Conservation (phyloP, 805 yeast species). For the Saccharomycopsis fibuligera region DNA sequence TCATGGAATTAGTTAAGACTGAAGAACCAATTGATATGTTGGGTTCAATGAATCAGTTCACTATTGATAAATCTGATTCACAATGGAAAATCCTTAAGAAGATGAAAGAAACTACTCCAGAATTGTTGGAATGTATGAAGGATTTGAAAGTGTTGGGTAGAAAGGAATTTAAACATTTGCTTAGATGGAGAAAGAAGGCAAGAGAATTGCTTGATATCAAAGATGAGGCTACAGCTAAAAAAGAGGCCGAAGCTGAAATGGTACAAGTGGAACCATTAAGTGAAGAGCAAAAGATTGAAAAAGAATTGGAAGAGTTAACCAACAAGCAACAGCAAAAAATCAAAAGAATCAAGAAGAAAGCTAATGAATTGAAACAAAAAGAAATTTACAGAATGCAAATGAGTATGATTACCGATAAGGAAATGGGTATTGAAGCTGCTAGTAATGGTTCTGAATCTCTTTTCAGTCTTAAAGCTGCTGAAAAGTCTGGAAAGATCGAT, state of each 20-base stretch:
- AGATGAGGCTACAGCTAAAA: conserved; percentile 44
- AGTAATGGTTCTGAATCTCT: conserved; percentile 63
- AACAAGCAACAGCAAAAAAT: conserved; percentile 61
- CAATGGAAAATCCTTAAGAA: conserved; percentile 69
- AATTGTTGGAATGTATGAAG: conserved; percentile 74
- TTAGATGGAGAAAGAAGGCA: conserved; percentile 86
- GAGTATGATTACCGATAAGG: conserved; percentile 91
- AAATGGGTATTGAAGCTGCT: conserved; percentile 91
- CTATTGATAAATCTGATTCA: conserved; percentile 42
- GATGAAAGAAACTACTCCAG: conserved; percentile 71
- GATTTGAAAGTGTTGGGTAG: conserved; percentile 92
- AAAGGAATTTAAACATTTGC: conserved; percentile 80
- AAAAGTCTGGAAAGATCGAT: conserved; percentile 75
- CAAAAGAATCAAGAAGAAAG: conserved; percentile 77
- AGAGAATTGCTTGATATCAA: conserved; percentile 65
- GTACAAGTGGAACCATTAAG: conserved; percentile 65
- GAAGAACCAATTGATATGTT: conserved; percentile 80
- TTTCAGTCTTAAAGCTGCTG: conserved; percentile 80
- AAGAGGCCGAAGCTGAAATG: conserved; percentile 26
- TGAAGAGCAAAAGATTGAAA: conserved; percentile 86
- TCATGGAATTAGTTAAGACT: conserved; percentile 73
- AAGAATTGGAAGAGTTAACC: conserved; percentile 69
- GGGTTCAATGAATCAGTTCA: conserved; percentile 66
- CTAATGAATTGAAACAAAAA: conserved; percentile 78
- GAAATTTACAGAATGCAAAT: conserved; percentile 89